Evolutionary conservation across 2,329 filamentous ascomycete genomes (phyloP), one percentile per base, ranked within the genome.

Genomic region (Paracamarosporium sp.): DNA sequence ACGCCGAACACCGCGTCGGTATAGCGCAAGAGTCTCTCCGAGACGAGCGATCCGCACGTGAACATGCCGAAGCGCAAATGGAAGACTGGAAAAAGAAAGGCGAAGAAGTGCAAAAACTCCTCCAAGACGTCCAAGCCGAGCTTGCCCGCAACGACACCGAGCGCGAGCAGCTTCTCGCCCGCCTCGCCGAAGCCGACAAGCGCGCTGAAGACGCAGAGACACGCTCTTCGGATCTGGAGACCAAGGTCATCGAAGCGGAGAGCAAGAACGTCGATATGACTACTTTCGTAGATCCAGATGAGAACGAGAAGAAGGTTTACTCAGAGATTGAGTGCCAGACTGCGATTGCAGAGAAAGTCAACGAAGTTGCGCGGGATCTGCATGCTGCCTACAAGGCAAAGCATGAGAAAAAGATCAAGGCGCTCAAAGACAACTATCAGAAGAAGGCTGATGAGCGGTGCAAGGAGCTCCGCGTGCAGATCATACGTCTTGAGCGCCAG

Each of bases 371-470:
- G n/a, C 86, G 92, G 28, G 95, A 99, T 73, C 84, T 99, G 38
- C 95, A 99, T 74, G 85, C 89, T 0, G 84, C 97, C 11, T 99
- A 99, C 85, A 98, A 97, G 81, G 88, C 90, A 73, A 99, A 99
- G 80, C 95, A 99, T 75, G 94, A 98, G 80, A 92, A 89, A 61
- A 99, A 99, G 81, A 94, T 98, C 43, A 86, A 91, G 1, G 94
- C 93, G 4, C 83, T 99, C 63, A 98, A 89, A 74, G 87, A 88
- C 68, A 86, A 84, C 70, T 89, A 98, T 79, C 92, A 97, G 76
- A 86, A 86, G 45, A 88, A 94, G 53, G 95, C 92, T 86, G 92
- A 96, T 78, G 96, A 96, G 83, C 91, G 90, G 71, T 86, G 94
- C 55, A 86, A 86, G 53, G 91, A 94, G 67, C 85, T 97, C 2